These are phyloP conservation scores for Paraphaeosphaeria minitans DNA, from an alignment of 2,329 filamentous ascomycete species.

Conservation along the genomic window DNA sequence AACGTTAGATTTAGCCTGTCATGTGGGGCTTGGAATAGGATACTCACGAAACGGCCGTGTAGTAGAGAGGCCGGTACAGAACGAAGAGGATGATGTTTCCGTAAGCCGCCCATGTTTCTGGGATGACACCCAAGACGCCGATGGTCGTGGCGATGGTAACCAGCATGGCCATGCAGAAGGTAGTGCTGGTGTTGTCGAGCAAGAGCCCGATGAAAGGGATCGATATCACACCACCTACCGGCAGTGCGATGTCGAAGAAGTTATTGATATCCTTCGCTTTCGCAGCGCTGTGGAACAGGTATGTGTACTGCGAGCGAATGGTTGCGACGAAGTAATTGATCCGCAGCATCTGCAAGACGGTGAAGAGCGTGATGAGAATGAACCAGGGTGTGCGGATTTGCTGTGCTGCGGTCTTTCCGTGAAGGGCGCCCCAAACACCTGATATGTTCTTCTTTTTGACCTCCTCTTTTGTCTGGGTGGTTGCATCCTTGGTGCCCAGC, in stretches of 20 bases:
- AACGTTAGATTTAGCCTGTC: neutral
- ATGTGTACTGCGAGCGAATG: conserved; percentile 79
- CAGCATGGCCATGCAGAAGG: conserved; percentile 71
- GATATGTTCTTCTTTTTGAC: conserved; percentile 71
- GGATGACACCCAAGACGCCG: conserved; percentile 76
- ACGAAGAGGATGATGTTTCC: conserved; percentile 79
- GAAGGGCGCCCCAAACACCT: conserved; percentile 87
- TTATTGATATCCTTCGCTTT: conserved; percentile 74
- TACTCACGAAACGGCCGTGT: conserved; percentile 76
- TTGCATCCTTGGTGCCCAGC: conserved; percentile 68
- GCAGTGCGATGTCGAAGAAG: conserved; percentile 85
- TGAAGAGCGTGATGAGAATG: conserved; percentile 81
- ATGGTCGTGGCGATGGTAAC: conserved; percentile 75
- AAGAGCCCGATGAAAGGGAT: conserved; percentile 85
- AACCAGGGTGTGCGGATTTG: conserved; percentile 87
- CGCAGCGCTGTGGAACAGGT: conserved; percentile 67
- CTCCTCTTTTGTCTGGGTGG: conserved; percentile 67
- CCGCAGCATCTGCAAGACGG: conserved; percentile 66
- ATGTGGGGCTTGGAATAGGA: neutral
- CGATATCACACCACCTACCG: conserved; percentile 79
- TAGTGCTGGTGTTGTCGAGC: conserved; percentile 76
- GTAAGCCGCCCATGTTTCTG: conserved; percentile 73
- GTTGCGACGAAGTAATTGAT: conserved; percentile 97
- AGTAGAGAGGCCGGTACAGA: conserved; percentile 85
- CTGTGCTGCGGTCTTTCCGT: conserved; percentile 69